Percentiles rank a stretch among this genome's conserved stretches.
Conservation (phyloP, 1,284 basidiomycete genomes). For the Ustilago loliicola region DNA sequence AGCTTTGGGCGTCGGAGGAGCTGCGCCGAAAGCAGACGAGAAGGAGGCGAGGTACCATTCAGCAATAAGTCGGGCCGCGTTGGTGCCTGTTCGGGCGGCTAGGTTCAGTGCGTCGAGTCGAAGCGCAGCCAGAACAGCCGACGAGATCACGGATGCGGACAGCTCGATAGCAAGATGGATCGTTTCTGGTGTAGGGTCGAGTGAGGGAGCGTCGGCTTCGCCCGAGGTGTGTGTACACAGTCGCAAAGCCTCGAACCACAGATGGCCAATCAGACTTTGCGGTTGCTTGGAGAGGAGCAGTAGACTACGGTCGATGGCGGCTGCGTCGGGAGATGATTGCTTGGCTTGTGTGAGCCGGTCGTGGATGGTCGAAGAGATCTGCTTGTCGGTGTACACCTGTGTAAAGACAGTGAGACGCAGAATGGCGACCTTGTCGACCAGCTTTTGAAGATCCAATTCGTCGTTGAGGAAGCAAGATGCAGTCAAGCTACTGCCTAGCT, state of each 20-base stretch:
- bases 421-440: constrained; percentile 42
- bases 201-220: constrained; percentile 34
- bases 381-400: constrained; percentile 44
- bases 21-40: constrained; percentile 34
- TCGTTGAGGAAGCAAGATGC: constrained; percentile 30
- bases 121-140: constrained; percentile 55
- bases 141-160: constrained; percentile 50
- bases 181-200: constrained; percentile 48
- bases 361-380: constrained; percentile 14
- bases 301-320: constrained; percentile 24
- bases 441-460: constrained; percentile 30
- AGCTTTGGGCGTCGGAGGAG: constrained; percentile 33
- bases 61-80: constrained; percentile 51
- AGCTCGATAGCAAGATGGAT: constrained; percentile 47
- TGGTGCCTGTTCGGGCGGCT: constrained; percentile 33
- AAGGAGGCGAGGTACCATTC: constrained; percentile 59
- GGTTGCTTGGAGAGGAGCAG: constrained; percentile 43
- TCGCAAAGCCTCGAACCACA: constrained; percentile 57
- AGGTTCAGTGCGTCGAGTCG: constrained; percentile 42
- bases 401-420: constrained; percentile 55
- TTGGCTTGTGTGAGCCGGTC: constrained; percentile 28
- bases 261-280: constrained; percentile 44
- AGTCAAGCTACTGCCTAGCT: constrained; percentile 44
- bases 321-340: constrained; percentile 16
- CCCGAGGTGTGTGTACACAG: constrained; percentile 34